A percentile compares a stretch with the other conserved stretches of the same genome.
phyloP scores from a whole-genome alignment of 345 rosid genomes.

The Reutealis trisperma region DNA sequence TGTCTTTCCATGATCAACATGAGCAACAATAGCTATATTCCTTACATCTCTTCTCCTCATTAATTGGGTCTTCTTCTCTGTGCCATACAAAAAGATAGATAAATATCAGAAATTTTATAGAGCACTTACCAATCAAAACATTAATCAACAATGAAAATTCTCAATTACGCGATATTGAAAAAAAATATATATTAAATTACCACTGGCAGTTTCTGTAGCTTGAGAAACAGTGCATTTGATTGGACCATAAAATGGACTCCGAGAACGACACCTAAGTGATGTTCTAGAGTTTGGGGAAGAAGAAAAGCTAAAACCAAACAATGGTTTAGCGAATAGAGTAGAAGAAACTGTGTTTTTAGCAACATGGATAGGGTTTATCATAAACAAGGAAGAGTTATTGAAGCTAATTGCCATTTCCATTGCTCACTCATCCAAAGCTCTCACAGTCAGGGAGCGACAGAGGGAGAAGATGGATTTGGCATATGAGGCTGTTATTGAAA shows the following conservation, averaged over 20 bases:
- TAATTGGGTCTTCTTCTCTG: constrained; percentile 74
- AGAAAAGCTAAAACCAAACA: constrained; percentile 49
- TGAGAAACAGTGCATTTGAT: constrained; percentile 69
- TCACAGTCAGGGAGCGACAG: background rate
- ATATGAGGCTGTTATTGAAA: constrained; percentile 36
- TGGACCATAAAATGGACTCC: constrained; percentile 33
- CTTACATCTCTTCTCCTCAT: constrained; percentile 76
- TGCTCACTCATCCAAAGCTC: constrained; percentile 20
- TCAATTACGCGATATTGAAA: too few species aligned
- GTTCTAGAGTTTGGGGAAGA: constrained; percentile 29
- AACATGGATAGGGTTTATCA: constrained; percentile 24
- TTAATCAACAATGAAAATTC: too few species aligned
- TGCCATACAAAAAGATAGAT: constrained; percentile 18
- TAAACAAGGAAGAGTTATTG: constrained; percentile 40
- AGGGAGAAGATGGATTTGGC: constrained; percentile 38
- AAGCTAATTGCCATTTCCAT: constrained; percentile 61
- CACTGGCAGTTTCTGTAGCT: constrained; percentile 53
- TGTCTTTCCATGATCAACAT: constrained; percentile 97
- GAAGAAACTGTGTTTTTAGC: constrained; percentile 17
- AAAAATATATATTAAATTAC: constrained; percentile 36
- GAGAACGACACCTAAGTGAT: constrained; percentile 45
- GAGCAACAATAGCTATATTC: constrained; percentile 96
- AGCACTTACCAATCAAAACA: background rate
- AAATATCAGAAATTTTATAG: background rate
- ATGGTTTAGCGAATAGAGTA: constrained; percentile 38